Evolutionary conservation across 495 filamentous ascomycete genomes (phyloP), one percentile per base, ranked within the genome.

Genomic region (Articulospora tetracladia): DNA sequence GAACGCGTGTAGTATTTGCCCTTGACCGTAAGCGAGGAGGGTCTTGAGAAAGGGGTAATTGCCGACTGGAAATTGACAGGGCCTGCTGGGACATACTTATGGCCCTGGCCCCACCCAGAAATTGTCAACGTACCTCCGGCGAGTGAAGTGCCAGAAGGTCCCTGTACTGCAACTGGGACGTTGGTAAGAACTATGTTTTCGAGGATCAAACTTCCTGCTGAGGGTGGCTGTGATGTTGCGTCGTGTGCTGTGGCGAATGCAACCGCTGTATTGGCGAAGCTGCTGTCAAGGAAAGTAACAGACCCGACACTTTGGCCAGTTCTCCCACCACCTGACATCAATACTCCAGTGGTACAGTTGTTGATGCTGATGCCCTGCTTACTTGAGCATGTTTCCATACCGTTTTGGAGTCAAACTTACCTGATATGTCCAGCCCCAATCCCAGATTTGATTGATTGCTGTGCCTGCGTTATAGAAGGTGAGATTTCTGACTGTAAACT

Each of bases 401-500:
- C 8, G 4, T 19, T 15, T 44, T 3, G 3, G 8, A 7, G n/a
- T 44, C 8, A 11, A 8, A 44, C 39, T 19, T n/a, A 44, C 39
- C n/a, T 44, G 39, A 32, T 63, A 68, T 4, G 66, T 63, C 70
- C 70, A 83, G 25, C 77, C 77, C 80, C 80, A 83, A 68, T 79
- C 71, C 78, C 77, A 83, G 22, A 76, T 66, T 53, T 79, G 76
- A 50, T 65, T 81, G 57, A 89, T 77, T 28, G 79, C 83, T 26
- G 79, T 81, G 26, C 72, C 60, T 34, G 79, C 82, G 63, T 83
- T 79, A 63, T 70, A 72, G 23, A 93, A 88, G 12, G 72, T 78
- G 22, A 94, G 32, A 68, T 92, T 90, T 27, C 87, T 79, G 77
- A 87, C 89, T 0, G 90, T 92, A 58, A 86, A 94, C 69, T 93